Base-by-base conservation (phyloP, 345 rosid genomes). In the Theobroma cacao region DNA sequence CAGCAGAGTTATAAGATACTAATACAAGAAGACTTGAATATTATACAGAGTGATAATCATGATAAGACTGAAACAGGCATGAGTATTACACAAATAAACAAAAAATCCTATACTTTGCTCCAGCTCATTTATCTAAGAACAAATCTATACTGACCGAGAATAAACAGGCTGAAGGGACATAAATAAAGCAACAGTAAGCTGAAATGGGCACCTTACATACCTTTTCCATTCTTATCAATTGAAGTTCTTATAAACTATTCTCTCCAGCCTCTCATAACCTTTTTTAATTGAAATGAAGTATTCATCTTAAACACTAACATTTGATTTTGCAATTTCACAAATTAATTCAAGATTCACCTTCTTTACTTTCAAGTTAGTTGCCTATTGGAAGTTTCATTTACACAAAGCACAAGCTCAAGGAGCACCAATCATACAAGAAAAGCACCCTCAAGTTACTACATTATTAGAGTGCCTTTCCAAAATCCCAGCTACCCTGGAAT, bases 271-370 rank as follows among this genome's bases (percentile, higher is more conserved):
- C 24, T 1, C 14, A 63, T 6, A 63, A 33, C 8, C 36, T 15
- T 48, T 62, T 63, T 34, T 63, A 33, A 63, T 63, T 63, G 68
- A 63, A 63, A 34, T 63, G 17, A 63, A 33, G 68, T 34, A 63
- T 33, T 63, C 22, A 14, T 17, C 68, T 33, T 1, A 63, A 63
- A 33, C 43, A 63, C 26, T n/a, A 63, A 34, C 13, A 63, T 34
- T 33, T 33, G 22, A 62, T 33, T n/a, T 18, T 63, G 43, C 26
- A 2, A 18, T 63, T 41, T 63, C 68, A 63, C 68, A 63, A 17
- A 63, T n/a, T 33, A 63, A 64, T 9, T 64, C 45, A 34, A 18
- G 43, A 20, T 64, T 64, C 26, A 34, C 24, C 69, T 36, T 5
- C 58, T 52, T 20, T n/a, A 15, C n/a, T 50, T 62, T 62, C 38